phyloP scores from a whole-genome alignment of 495 filamentous ascomycete species.

The Aspergillus funiculosus region DNA sequence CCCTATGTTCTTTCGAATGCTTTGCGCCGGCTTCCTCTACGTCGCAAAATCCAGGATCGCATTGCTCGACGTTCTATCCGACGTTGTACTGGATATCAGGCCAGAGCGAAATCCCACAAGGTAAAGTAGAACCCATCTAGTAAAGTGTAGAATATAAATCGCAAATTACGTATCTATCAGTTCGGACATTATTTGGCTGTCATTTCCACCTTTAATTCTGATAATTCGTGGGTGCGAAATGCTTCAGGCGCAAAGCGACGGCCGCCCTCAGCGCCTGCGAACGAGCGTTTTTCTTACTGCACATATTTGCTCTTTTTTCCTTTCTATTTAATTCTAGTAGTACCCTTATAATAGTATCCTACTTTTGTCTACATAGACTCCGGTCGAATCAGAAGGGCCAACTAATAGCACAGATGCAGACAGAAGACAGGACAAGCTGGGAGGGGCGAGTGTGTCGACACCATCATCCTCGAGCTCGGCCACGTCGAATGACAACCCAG shows the following conservation, averaged over 20 bases:
- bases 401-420: not conserved
- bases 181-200: not conserved
- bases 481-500: slow-evolving; percentile 27
- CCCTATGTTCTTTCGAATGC: not conserved
- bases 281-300: not conserved
- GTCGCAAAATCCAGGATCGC: slow-evolving; percentile 18
- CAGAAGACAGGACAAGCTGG: slow-evolving; percentile 5
- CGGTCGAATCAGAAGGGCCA: not conserved
- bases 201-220: not conserved
- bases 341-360: not conserved
- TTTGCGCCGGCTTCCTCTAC: slow-evolving; percentile 9
- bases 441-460: slow-evolving; percentile 19
- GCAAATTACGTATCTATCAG: not conserved
- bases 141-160: slow-evolving; percentile 1
- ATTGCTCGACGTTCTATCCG: not conserved
- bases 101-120: not conserved
- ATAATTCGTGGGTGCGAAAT: slow-evolving; percentile 7
- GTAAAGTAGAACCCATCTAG: not conserved
- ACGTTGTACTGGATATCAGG: too few relatives aligned
- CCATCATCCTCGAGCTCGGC: slow-evolving; percentile 23
- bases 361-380: not conserved
- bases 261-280: slow-evolving; percentile 5
- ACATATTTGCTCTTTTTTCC: not conserved
- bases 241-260: slow-evolving; percentile 11
- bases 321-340: not conserved